Evolutionary conservation across 257 asterid genomes (phyloP).

Genomic region (Dorcoceras hygrometricum): DNA sequence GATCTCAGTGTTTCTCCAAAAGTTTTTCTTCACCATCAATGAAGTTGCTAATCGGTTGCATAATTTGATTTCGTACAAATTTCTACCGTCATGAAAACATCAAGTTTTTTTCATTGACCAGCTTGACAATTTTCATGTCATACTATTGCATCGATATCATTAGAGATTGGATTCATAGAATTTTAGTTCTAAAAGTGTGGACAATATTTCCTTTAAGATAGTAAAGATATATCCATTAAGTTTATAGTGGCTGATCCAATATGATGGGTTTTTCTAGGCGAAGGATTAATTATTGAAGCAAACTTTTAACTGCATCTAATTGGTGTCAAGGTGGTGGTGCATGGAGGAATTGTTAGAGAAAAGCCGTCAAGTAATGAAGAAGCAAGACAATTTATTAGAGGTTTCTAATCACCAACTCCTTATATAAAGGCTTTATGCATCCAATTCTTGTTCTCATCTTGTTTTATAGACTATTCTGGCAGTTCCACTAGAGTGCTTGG

Average conservation of each 20-base stretch:
- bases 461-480: slow-evolving; percentile 68
- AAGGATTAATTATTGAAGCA: slow-evolving; percentile 31
- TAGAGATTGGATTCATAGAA: neutral
- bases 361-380: slow-evolving; percentile 73
- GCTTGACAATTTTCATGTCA: too few relatives aligned
- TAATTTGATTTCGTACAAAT: slow-evolving; percentile 5
- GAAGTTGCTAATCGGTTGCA: neutral
- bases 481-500: slow-evolving; percentile 77
- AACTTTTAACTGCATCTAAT: slow-evolving; percentile 38
- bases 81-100: neutral
- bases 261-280: slow-evolving; percentile 28
- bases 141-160: neutral
- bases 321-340: slow-evolving; percentile 79
- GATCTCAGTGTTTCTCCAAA: neutral
- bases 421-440: slow-evolving; percentile 2
- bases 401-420: slow-evolving; percentile 28
- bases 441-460: slow-evolving; percentile 9
- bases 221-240: neutral
- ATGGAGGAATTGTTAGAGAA: slow-evolving; percentile 72
- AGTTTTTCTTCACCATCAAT: slow-evolving; percentile 3
- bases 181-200: too few relatives aligned
- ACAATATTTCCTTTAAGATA: neutral
- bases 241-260: neutral
- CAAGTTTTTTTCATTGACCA: too few relatives aligned
- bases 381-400: slow-evolving; percentile 67